phyloP scores from a whole-genome alignment of 2,329 filamentous ascomycete genomes.

The Pseudocercospora pini-densiflorae region DNA sequence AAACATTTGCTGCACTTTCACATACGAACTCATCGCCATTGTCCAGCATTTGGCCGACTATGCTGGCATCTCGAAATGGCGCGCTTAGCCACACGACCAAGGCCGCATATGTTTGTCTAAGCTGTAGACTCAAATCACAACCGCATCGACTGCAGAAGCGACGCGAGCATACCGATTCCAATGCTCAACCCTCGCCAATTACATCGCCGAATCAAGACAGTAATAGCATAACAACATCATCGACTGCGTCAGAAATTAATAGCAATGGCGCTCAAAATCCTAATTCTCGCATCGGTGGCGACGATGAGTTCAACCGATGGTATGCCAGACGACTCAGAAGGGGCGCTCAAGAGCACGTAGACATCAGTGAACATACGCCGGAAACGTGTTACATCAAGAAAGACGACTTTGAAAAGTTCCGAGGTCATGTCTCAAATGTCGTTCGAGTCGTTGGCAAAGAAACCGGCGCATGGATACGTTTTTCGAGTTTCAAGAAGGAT shows the following conservation, averaged over 20 bases:
- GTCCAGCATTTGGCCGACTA: constrained; percentile 8
- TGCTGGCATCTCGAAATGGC: constrained; percentile 26
- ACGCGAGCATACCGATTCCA: not conserved
- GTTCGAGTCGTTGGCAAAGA: not conserved
- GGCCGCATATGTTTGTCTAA: constrained; percentile 31
- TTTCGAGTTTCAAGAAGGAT: not conserved
- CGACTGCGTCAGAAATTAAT: not conserved
- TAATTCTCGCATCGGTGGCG: not conserved
- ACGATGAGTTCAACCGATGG: not conserved
- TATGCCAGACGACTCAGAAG: not conserved
- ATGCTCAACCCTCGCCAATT: not conserved
- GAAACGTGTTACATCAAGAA: not conserved
- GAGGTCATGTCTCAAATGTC: not conserved
- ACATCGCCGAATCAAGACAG: not conserved
- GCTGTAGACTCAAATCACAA: constrained; percentile 28
- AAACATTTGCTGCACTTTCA: not conserved
- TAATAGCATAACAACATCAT: not conserved
- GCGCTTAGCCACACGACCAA: constrained; percentile 17
- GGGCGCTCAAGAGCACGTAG: not conserved
- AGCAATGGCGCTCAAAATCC: not conserved
- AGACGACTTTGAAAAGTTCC: not conserved
- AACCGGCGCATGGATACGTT: not conserved
- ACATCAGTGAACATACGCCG: not conserved
- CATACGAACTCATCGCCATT: constrained; percentile 2
- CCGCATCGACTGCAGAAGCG: not conserved